A percentile compares a stretch with the other conserved stretches of the same genome.
Evolutionary conservation across 495 filamentous ascomycete genomes (phyloP).

Genomic region (Aspergillus egyptiacus): DNA sequence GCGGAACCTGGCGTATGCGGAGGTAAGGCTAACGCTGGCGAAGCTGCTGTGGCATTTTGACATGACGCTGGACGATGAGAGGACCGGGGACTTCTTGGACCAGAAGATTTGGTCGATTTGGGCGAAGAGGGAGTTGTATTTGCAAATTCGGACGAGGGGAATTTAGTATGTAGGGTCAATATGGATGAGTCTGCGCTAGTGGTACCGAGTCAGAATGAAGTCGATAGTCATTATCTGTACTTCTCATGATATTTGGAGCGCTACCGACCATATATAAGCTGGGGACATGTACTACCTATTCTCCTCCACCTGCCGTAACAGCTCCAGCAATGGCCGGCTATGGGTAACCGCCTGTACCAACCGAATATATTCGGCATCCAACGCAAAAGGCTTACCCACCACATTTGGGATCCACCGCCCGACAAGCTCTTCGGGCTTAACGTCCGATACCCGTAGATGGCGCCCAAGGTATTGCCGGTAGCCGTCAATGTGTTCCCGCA

Average conservation of each 20-base stretch:
- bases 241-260: too few relatives aligned
- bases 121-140: background rate
- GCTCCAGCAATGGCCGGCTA: background rate
- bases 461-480: constrained; percentile 15
- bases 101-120: constrained; percentile 1
- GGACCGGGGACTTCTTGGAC: background rate
- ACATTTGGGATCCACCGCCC: constrained; percentile 19
- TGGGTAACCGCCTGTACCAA: background rate
- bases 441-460: constrained; percentile 4
- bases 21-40: background rate
- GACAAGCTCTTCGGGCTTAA: constrained; percentile 11
- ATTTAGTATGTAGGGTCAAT: background rate
- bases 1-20: constrained; percentile 1
- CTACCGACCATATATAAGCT: too few relatives aligned
- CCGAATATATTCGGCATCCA: background rate
- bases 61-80: background rate
- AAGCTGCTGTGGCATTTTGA: constrained; percentile 1
- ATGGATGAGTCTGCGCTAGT: background rate
- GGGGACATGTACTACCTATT: background rate
- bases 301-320: background rate
- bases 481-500: constrained; percentile 9
- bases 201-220: background rate
- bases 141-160: background rate
- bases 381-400: constrained; percentile 14
- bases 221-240: background rate